Conservation (phyloP, 1,284 basidiomycete genomes). For the Mycosarcoma maydis region DNA sequence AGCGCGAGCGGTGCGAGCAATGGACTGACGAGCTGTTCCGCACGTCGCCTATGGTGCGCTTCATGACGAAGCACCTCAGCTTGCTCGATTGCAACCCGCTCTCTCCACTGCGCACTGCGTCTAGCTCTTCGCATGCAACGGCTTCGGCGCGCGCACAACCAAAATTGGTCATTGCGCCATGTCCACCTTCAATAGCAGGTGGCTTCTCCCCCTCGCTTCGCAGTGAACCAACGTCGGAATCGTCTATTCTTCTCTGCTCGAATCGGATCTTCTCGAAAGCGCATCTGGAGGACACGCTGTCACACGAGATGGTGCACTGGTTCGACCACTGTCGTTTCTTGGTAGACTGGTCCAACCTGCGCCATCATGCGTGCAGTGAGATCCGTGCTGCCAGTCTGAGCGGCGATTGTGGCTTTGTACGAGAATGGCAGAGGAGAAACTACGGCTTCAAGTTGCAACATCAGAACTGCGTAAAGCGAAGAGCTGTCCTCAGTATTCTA, state of each 20-base stretch:
- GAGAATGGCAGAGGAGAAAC: slow-evolving; percentile 18
- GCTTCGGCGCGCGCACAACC: slow-evolving; percentile 11
- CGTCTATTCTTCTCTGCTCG: slow-evolving; percentile 59
- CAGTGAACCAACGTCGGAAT: slow-evolving; percentile 31
- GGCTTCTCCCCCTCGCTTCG: slow-evolving; percentile 59
- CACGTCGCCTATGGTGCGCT: slow-evolving; percentile 65
- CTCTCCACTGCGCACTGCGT: slow-evolving; percentile 3
- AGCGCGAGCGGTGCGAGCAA: slow-evolving; percentile 53
- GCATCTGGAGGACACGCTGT: slow-evolving; percentile 90
- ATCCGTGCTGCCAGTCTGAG: slow-evolving; percentile 87
- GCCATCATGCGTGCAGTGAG: slow-evolving; percentile 95
- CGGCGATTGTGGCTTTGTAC: slow-evolving; percentile 69
- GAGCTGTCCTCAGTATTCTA: slow-evolving; percentile 83
- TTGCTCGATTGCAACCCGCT: slow-evolving; percentile 60
- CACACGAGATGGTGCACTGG: slow-evolving; percentile 95
- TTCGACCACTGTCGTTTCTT: slow-evolving; percentile 95
- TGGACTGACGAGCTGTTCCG: slow-evolving; percentile 61
- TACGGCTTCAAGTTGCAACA: slow-evolving; percentile 90
- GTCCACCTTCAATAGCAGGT: slow-evolving; percentile 54
- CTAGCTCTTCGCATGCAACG: not conserved
- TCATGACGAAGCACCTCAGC: slow-evolving; percentile 63
- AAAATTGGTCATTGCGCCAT: slow-evolving; percentile 56
- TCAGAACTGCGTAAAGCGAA: slow-evolving; percentile 82
- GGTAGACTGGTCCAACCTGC: slow-evolving; percentile 86
- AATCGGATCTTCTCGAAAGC: slow-evolving; percentile 74